Evolutionary conservation across 2,329 filamentous ascomycete species (phyloP), one percentile per base, ranked within the genome.

Genomic region (Paecilomyces dactylethromorphus): DNA sequence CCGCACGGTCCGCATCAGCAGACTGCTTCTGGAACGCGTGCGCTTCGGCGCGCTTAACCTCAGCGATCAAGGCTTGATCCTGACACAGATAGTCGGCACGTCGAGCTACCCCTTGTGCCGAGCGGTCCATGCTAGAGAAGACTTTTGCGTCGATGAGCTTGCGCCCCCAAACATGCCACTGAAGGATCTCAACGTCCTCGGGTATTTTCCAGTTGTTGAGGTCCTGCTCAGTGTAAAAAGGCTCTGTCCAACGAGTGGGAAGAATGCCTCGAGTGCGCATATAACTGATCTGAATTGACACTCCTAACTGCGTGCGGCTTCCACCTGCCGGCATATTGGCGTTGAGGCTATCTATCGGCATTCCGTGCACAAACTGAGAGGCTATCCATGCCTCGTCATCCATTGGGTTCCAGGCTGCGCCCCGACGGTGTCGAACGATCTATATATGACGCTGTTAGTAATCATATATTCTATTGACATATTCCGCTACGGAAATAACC

Each of bases 171-270:
- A 63, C 56, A 31, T 63, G 56, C 62, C 62, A 65, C 51, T 58
- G 57, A 13, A 65, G 52, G 29, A 64, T 62, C 52, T 65, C 64
- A 8, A 56, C 50, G 29, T 65, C 62, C 53, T 65, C 64, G 31
- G 58, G 56, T 15, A 63, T 50, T 6, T 57, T 62, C 58, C 60
- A 65, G 13, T 58, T 35, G n/a, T 15, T 51, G 18, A 55, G 22
- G 29, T 61, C 22, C 8, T 39, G 18, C 54, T 33, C 56, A 18
- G 39, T 32, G 22, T 54, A n/a, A 29, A 45, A 32, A 21, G 12
- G n/a, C n/a, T n/a, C 13, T 55, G 59, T 56, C 64, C 64, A 65
- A 22, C 51, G 54, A 29, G 39, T 33, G 2, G 64, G 58, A 10
- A 65, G 33, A 11, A 35, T 51, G 7, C 29, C 45, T 29, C 56